Evolutionary conservation across 2,329 filamentous ascomycete genomes (phyloP), one percentile per base, ranked within the genome.

Genomic region (Cladosporium phlei): DNA sequence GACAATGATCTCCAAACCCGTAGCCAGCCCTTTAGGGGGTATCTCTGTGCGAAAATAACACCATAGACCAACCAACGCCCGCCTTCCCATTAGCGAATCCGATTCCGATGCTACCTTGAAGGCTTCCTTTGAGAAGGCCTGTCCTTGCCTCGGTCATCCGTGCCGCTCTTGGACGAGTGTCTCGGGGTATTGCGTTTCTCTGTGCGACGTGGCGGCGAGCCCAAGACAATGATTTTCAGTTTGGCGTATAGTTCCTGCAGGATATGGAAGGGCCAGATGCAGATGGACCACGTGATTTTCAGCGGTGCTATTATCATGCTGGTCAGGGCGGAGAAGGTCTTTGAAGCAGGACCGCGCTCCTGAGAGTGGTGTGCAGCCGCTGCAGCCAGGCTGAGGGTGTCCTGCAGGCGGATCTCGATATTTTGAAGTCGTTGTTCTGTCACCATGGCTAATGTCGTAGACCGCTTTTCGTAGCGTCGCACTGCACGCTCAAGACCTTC

Each of bases 401-500:
- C 89, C 51, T 83, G 80, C 11, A 94, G 66, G 27, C 85, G 77
- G 1, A 74, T 71, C 53, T 95, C 86, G 4, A 95, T 72, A 16
- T 81, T 77, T 30, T 80, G 77, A 48, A 96, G 78, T 19, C 85
- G 79, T 7, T 82, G 78, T 54, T 95, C 88, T 2, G 83, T 87
- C 59, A 91, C 84, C 46, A 85, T 76, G 8, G 86, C 78, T 21
- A 89, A 77, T 6, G 90, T 73, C 0, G 84, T 84, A 4, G 85
- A 82, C 58, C 89, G 86, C 69, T 95, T 96, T 69, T 97, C 91
- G 59, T 95, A 95, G 27, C 88, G 82, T 16, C 91, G 79, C 34
- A 97, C 85, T 3, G 91, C 90, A 38, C 91, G 83, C 57, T 89
- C 93, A 24, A 97, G 72, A 0, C 88, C 87, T 58, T 96, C 90